Evolutionary conservation across 2,329 filamentous ascomycete genomes (phyloP), one percentile per base, ranked within the genome.

Genomic region (Decorospora gaudefroyi): DNA sequence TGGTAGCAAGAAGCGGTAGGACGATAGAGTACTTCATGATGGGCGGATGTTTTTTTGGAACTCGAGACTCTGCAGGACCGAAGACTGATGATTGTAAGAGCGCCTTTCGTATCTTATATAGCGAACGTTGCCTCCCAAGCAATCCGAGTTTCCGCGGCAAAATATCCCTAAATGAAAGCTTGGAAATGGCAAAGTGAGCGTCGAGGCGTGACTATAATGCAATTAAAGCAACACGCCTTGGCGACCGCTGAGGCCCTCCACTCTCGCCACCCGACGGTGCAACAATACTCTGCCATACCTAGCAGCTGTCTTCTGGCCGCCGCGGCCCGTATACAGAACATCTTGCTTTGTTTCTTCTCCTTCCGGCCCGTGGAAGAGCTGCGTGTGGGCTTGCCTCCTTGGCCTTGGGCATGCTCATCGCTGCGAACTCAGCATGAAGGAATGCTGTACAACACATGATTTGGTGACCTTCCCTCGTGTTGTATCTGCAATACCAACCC

Each of bases 11-110:
- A 33, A 68, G 52, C 25, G 61, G 60, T 12, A 67, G 41, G 27
- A 62, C 19, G 30, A 64, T 55, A 21, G 61, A 61, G 53, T 64
- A 62, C 52, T 63, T 68, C 66, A 69, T 69, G 39, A 13, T 62
- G 60, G 34, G 23, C 17, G 38, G 27, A 29, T 15, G 18, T 10
- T 33, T 33, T 19, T 10, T 33, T 33, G 42, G 42, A 19, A 36
- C 31, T 49, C 13, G 15, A 45, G 40, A 53, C 22, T 21, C 13
- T 48, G 36, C 28, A 29, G 36, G 41, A 46, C 44, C 31, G 33
- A 50, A 40, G 16, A 37, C 30, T 35, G 21, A 32, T n/a, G 12
- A 8, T 28, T 47, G 28, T 16, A 17, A 35, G 25, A 29, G 41
- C 29, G 23, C 25, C n/a, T 22, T 2, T 17, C 13, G 13, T 13